Conservation (phyloP, 2,329 filamentous ascomycete genomes). For the Calonectria multiphialidica region DNA sequence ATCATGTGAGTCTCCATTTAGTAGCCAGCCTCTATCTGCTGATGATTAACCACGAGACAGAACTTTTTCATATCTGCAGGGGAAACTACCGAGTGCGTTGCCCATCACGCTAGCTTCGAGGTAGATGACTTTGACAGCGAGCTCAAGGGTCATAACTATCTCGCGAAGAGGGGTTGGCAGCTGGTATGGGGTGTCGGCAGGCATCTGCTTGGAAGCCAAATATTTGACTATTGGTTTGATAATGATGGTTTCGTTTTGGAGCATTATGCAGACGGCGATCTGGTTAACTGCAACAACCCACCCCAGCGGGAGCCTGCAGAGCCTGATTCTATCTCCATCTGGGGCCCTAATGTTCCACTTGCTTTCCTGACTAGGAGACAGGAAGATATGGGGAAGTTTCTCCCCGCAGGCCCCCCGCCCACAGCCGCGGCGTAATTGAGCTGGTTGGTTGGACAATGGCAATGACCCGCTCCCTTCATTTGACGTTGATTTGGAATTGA, state of each 20-base stretch:
- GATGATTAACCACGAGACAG: not conserved
- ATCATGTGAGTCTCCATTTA: not conserved
- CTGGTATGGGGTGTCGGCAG: slow-evolving; percentile 72
- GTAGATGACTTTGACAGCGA: slow-evolving; percentile 73
- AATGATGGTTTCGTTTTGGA: slow-evolving; percentile 54
- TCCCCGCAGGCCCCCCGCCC: no score
- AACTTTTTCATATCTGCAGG: not conserved
- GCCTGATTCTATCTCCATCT: not conserved
- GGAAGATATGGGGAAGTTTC: not conserved
- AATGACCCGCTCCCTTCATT: no score
- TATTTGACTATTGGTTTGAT: slow-evolving; percentile 9
- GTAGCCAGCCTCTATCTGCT: not conserved
- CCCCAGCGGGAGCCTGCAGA: not conserved
- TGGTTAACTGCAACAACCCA: slow-evolving; percentile 61
- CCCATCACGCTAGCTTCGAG: slow-evolving; percentile 48
- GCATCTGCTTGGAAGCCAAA: slow-evolving; percentile 64
- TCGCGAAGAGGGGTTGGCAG: slow-evolving; percentile 64
- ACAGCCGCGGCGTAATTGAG: no score
- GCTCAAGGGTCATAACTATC: slow-evolving; percentile 69
- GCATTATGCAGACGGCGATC: slow-evolving; percentile 73
- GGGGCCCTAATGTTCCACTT: not conserved
- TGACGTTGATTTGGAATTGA: no score
- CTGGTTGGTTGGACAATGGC: no score
- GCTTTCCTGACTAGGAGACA: not conserved
- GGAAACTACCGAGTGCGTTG: not conserved